Conservation (phyloP, 139 green algal genomes). For the Chlamydomonas asymmetrica region DNA sequence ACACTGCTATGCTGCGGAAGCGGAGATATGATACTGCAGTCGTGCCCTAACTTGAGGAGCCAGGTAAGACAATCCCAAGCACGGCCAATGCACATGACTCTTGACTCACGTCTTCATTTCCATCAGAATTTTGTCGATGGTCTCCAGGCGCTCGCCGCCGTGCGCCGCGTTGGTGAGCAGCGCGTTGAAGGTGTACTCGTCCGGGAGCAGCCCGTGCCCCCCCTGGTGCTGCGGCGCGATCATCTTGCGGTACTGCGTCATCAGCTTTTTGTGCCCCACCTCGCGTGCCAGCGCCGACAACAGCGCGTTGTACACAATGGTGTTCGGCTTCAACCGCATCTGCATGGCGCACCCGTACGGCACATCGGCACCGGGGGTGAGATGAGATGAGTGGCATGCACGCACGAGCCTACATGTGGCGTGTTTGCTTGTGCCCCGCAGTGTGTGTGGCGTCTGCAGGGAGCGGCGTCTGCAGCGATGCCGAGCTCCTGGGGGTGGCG, state of each 20-base stretch:
- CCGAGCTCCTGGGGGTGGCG: background rate
- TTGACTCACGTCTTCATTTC: conserved; percentile 25
- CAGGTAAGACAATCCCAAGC: no score
- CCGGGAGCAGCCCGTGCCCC: conserved; percentile 12
- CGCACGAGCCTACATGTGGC: no score
- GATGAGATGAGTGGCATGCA: no score
- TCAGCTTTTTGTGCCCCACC: conserved; percentile 13
- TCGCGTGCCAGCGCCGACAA: conserved; percentile 22
- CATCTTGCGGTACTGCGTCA: conserved; percentile 36
- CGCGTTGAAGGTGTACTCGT: conserved; percentile 51
- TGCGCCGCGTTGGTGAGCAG: conserved; percentile 37
- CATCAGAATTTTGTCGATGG: conserved; percentile 31
- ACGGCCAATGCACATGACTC: no score
- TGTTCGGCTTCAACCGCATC: conserved; percentile 14
- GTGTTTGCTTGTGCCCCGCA: no score
- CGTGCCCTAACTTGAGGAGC: no score
- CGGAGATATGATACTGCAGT: no score
- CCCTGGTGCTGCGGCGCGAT: background rate
- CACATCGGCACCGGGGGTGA: no score
- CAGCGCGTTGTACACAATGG: conserved; percentile 33
- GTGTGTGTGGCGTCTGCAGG: no score
- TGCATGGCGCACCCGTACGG: no score
- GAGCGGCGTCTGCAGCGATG: background rate
- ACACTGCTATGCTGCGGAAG: no score
- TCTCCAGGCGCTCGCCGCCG: conserved; percentile 1